Base-by-base conservation (phyloP, 2,329 filamentous ascomycete species). In the Aspergillus piperis region DNA sequence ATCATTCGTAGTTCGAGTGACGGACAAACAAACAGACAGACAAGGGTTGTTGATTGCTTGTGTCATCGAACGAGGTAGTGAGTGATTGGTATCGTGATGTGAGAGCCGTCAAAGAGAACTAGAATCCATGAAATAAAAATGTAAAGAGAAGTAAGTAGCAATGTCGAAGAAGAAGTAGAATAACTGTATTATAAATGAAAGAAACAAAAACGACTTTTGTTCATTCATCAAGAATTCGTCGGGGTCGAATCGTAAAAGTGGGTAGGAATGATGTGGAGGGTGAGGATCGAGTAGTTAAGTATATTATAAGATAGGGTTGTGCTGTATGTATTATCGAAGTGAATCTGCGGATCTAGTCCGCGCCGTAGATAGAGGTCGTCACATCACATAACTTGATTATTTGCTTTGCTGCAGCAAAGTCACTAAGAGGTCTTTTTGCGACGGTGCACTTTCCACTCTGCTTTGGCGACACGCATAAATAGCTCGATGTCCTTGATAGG, bases 401-500 rank as follows among this genome's bases (percentile, higher is more conserved):
- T 49, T 49, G 44, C 15, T 23, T 49, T 49, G 7, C 15, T 7
- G 23, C 25, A 19, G 23, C 23, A 38, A 52, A 41, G 23, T 53
- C 39, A 57, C 49, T 58, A 57, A 10, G 23, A 41, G 17, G 57
- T 41, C 59, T 73, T 78, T 61, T 80, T 85, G 80, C 81, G 83
- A 79, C 73, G 71, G 66, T 85, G 80, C 70, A 86, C 79, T 80
- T 90, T 96, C 86, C 90, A 97, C 78, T 98, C 94, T 13, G 91
- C 88, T 71, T 89, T 89, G 25, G 92, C 88, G 60, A 97, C 91
- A 69, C 88, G 89, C 91, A 99, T 96, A 70, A 99, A 83, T 60
- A 96, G 78, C 73, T 98, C 92, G 72, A 96, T 92, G 70, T 99
- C 94, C 77, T 92, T 92, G 74, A 99, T 89, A 19, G 94, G 92